Conservation (phyloP, 2,329 filamentous ascomycete species). For the Phoma sp. region DNA sequence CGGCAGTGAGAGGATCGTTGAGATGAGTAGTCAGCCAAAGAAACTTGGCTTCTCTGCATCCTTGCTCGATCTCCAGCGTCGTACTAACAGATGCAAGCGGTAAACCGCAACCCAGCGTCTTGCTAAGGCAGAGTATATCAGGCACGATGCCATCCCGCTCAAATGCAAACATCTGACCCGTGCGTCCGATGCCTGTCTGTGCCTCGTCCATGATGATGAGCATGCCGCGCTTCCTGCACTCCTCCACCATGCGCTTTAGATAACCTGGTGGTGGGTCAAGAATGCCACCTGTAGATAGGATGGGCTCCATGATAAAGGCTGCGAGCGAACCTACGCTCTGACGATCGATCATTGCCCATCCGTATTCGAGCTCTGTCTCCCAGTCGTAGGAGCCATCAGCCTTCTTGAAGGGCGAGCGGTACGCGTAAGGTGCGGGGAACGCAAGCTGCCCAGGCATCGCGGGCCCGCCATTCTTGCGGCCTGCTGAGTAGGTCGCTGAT, state of each 20-base stretch:
- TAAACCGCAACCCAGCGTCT: constrained; percentile 38
- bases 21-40: constrained; percentile 39
- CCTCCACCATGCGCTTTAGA: constrained; percentile 59
- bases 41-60: constrained; percentile 29
- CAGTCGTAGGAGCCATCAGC: constrained; percentile 68
- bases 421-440: constrained; percentile 66
- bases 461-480: constrained; percentile 56
- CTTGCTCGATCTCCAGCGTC: constrained; percentile 24
- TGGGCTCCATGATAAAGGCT: constrained; percentile 67
- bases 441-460: constrained; percentile 62
- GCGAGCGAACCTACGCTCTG: constrained; percentile 67
- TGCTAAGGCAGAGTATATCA: constrained; percentile 47
- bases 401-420: constrained; percentile 66
- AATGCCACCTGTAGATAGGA: constrained; percentile 66
- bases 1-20: constrained; percentile 39
- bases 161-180: constrained; percentile 60
- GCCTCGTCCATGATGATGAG: constrained; percentile 48
- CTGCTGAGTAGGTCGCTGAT: constrained; percentile 60
- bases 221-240: constrained; percentile 43
- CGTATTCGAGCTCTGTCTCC: constrained; percentile 68
- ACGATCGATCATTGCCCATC: constrained; percentile 65
- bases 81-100: constrained; percentile 37
- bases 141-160: constrained; percentile 44
- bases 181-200: constrained; percentile 45
- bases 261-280: constrained; percentile 65